These are phyloP conservation scores for Galeopsis tetrahit DNA, from an alignment of 257 asterid genomes.

Conservation along the genomic window DNA sequence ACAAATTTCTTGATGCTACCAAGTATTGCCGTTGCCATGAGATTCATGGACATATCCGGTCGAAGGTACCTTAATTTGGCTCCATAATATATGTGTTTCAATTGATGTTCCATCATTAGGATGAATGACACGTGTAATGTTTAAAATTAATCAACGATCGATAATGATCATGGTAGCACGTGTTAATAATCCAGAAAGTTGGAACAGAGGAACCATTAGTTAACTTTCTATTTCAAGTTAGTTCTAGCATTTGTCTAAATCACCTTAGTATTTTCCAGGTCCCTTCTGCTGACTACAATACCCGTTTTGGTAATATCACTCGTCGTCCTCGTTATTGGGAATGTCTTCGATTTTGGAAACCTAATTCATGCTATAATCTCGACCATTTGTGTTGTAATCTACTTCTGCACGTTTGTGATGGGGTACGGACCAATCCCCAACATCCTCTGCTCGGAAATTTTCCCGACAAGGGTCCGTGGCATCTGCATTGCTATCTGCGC, in stretches of 20 bases:
- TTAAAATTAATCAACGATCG: not conserved
- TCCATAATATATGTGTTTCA: no score
- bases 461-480: conserved; percentile 88
- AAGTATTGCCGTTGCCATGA: conserved; percentile 74
- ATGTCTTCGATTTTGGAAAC: conserved; percentile 55
- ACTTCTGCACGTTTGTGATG: conserved; percentile 88
- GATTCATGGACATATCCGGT: conserved; percentile 86
- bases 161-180: not conserved
- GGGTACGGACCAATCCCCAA: conserved; percentile 91
- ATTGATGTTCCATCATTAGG: no score
- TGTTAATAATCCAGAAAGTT: not conserved
- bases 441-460: conserved; percentile 83
- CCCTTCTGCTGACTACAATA: conserved; percentile 71
- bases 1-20: conserved; percentile 74
- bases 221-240: not conserved
- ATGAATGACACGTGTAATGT: no score
- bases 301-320: conserved; percentile 71
- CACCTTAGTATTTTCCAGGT: conserved; percentile 45
- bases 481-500: conserved; percentile 87
- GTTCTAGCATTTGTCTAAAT: not conserved
- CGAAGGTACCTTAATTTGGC: conserved; percentile 59
- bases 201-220: no score
- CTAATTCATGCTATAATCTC: conserved; percentile 72
- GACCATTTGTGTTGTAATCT: conserved; percentile 67
- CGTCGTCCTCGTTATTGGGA: conserved; percentile 64